Evolutionary conservation across 164 flowering plant species (phyloP), one percentile per base, ranked within the genome.

Genomic region (Macadamia integrifolia): DNA sequence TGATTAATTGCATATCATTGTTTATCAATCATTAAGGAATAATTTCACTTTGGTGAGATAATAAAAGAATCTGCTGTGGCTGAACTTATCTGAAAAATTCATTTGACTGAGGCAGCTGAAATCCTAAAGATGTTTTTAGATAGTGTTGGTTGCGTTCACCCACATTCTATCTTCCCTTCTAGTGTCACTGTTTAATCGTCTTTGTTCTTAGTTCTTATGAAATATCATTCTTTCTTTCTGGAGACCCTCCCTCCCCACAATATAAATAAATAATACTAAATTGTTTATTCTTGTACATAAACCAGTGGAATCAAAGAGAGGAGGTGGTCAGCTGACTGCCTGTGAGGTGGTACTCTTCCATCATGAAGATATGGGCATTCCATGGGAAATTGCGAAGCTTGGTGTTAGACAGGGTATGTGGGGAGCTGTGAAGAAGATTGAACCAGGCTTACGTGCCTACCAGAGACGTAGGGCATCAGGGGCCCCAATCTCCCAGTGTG

Each of bases 291-390:
- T 28, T 69, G 55, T 60, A 60, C 30, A 43, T 69, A 13, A 48
- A 61, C 10, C 89, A 86, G 96, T 79, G 66, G 87, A 88, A 75
- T 84, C 93, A 53, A 80, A 68, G 71, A 80, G 72, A 71, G 85
- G 84, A 32, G 74, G 78, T 59, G 86, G 88, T 6, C 87, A 81
- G 71, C 61, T 75, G 74, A 85, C 85, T 43, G 83, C 92, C 13
- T 86, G 86, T 68, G 96, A 90, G 72, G 93, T 90, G 56, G 49
- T 85, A 15, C 87, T 90, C 69, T 90, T 88, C 69, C 96, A 90
- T 68, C 77, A 86, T 60, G 96, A 90, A 77, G 92, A 90, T 23
- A 88, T 90, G 89, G 96, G 96, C 30, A 88, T 90, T 23, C 91
- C 96, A n/a, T 75, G 87, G 86, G 93, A 90, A 70, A 83, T 90